A percentile compares a stretch with the other conserved stretches of the same genome.
Evolutionary conservation across 2,329 filamentous ascomycete genomes (phyloP).

Genomic region (Fusarium albidum): DNA sequence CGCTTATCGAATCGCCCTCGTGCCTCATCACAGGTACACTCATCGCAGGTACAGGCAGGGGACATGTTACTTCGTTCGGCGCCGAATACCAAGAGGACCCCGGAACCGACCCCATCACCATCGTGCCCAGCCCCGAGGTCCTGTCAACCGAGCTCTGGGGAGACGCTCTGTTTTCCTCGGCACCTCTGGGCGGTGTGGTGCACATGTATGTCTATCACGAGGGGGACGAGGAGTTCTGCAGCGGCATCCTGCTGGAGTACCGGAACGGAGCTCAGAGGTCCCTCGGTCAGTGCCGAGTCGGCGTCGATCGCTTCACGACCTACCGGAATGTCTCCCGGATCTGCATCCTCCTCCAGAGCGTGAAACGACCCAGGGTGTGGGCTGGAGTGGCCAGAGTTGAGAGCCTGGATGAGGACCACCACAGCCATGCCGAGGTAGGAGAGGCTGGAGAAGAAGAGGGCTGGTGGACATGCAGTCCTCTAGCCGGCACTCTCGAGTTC

Average conservation of each 20-base stretch:
- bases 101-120: too few relatives aligned
- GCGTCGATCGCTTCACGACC: background rate
- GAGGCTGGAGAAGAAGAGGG: background rate
- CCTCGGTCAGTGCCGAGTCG: constrained; percentile 4
- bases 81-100: too few relatives aligned
- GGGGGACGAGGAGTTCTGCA: background rate
- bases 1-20: too few relatives aligned
- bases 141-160: too few relatives aligned
- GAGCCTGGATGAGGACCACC: background rate
- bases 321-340: background rate
- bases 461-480: background rate
- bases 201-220: too few relatives aligned
- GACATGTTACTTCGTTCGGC: too few relatives aligned
- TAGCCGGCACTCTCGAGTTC: background rate
- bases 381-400: background rate
- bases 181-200: too few relatives aligned
- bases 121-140: too few relatives aligned
- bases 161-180: too few relatives aligned
- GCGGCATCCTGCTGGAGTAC: constrained; percentile 5
- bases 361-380: too few relatives aligned
- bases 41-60: too few relatives aligned
- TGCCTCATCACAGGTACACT: too few relatives aligned
- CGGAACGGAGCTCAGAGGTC: constrained; percentile 1
- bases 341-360: background rate
- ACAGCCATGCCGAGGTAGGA: background rate